A percentile compares a stretch with the other conserved stretches of the same genome.
Evolutionary conservation across 371 early-diverging fungal species (phyloP).

Genomic region (Apophysomyces variabilis): DNA sequence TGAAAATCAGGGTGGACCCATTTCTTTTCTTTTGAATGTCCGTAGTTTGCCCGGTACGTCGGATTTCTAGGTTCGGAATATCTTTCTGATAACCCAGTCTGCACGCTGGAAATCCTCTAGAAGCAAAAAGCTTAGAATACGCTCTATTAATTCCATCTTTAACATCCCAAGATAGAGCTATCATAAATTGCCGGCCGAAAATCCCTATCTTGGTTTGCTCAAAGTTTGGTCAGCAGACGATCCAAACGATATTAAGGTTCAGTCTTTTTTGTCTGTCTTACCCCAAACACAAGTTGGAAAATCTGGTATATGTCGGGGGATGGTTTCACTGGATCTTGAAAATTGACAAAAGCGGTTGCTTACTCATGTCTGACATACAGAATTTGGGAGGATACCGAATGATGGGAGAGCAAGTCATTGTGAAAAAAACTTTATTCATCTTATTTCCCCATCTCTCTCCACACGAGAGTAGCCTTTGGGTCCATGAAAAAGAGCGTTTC

Average conservation of each 20-base stretch:
- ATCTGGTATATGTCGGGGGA: slow-evolving; percentile 1
- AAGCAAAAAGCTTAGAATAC: neutral
- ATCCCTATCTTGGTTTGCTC: neutral
- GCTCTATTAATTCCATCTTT: too few species aligned
- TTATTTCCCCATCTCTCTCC: too few species aligned
- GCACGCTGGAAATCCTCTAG: neutral
- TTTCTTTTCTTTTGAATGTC: neutral
- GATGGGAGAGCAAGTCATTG: too few species aligned
- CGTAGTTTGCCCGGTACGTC: neutral
- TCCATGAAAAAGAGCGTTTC: too few species aligned
- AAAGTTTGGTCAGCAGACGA: neutral
- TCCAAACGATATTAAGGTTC: neutral
- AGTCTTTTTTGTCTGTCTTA: neutral
- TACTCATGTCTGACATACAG: slow-evolving; percentile 1
- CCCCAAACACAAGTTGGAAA: neutral
- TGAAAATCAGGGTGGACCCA: neutral
- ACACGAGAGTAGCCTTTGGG: too few species aligned
- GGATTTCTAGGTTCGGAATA: neutral
- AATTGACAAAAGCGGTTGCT: slow-evolving; percentile 4
- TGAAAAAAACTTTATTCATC: too few species aligned
- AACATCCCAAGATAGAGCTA: too few species aligned
- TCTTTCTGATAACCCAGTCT: too few species aligned
- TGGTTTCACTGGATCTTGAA: slow-evolving; percentile 3
- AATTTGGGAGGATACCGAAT: too few species aligned
- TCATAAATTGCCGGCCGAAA: neutral